A percentile compares a stretch with the other conserved stretches of the same genome.
phyloP scores from a whole-genome alignment of 2,329 filamentous ascomycete species.

The Diaporthe longicolla region DNA sequence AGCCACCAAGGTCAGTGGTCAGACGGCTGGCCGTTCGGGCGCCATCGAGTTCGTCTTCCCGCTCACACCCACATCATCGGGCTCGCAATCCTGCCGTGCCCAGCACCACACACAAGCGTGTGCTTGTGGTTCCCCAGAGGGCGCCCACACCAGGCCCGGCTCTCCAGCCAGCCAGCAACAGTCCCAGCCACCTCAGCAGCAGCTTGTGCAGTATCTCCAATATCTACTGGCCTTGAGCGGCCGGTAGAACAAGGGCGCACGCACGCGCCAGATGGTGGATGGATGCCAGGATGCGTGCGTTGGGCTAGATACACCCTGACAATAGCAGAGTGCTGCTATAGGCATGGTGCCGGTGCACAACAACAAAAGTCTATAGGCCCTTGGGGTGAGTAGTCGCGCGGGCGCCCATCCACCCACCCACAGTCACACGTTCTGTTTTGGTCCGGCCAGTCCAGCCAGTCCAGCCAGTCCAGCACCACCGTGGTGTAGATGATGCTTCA shows the following conservation, averaged over 20 bases:
- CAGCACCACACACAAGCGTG: background rate
- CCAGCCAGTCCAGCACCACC: too few relatives aligned
- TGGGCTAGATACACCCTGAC: background rate
- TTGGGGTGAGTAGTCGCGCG: background rate
- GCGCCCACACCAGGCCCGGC: background rate
- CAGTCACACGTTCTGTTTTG: background rate
- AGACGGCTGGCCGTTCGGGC: too few relatives aligned
- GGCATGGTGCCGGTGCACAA: background rate
- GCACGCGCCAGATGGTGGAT: background rate
- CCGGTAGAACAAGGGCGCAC: background rate
- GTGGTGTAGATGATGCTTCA: slow-evolving; percentile 3
- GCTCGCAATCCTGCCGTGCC: slow-evolving; percentile 23
- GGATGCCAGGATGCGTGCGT: background rate
- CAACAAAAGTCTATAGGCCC: too few relatives aligned
- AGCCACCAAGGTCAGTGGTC: slow-evolving; percentile 1
- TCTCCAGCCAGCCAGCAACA: background rate
- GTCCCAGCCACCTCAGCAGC: slow-evolving; percentile 27
- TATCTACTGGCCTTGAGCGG: background rate
- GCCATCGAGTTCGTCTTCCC: slow-evolving; percentile 28
- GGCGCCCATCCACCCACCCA: background rate
- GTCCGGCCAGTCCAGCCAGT: too few relatives aligned
- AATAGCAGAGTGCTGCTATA: background rate
- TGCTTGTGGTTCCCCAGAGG: background rate
- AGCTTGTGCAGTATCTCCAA: background rate
- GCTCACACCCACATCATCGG: slow-evolving; percentile 30